Evolutionary conservation across 148 eudicot species (phyloP), one percentile per base, ranked within the genome.

Genomic region (Chenopodium suecicum): DNA sequence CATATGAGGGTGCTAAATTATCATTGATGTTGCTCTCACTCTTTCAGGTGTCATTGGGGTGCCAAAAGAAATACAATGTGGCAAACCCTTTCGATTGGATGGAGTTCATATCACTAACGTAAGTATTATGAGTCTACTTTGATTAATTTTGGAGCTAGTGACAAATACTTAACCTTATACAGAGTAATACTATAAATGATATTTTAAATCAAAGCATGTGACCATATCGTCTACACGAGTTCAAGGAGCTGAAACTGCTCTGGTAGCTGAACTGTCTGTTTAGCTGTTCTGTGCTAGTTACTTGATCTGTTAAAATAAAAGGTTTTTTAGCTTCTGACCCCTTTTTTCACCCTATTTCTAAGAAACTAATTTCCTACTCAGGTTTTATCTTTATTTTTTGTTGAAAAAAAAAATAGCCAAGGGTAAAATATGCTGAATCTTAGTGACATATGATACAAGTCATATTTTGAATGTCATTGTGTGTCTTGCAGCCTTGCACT

Each of bases 21-120:
- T 69, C 47, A 47, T 77, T 72, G 9, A 34, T 27, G 52, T 82
- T 77, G 67, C n/a, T 46, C 69, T 63, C 83, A 29, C 69, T 52
- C 79, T 76, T 87, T 44, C 90, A 93, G 94, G 91, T 84, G 80
- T 84, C 96, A 17, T 87, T 94, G 80, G 94, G 91, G 44, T 85
- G 72, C 78, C 75, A 86, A 81, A 90, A 80, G 90, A 83, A 72
- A 72, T 92, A 91, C 86, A 89, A 88, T 47, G 90, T 88, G 4
- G 87, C 90, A 68, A 94, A 94, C 83, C 98, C 98, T 34, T 94
- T 94, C 48, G 98, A 94, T 77, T 94, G 97, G 98, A 94, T 94
- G 98, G 98, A 94, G 82, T 88, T 94, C 64, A 94, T 94, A 79
- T 91, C 94, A 58, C 77, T 94, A 23, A 91, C 88, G 98, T 91